Percentiles rank a stretch among this genome's conserved stretches.
Evolutionary conservation across 2,329 filamentous ascomycete genomes (phyloP).

Genomic region (Pyrenochaeta sp.): DNA sequence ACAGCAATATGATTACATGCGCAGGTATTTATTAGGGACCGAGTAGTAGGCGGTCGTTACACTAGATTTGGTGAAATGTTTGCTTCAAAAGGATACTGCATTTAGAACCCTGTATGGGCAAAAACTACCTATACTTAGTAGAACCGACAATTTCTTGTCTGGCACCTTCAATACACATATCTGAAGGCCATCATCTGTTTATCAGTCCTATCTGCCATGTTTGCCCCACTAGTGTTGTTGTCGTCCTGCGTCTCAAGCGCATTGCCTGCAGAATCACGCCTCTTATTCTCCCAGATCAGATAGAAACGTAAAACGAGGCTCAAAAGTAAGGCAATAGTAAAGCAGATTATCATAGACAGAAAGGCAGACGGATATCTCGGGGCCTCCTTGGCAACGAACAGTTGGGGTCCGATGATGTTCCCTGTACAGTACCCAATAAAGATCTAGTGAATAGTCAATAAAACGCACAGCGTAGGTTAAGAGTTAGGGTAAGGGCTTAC

Average conservation of each 20-base stretch:
- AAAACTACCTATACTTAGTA: no score
- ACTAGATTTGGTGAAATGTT: no score
- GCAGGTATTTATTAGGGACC: no score
- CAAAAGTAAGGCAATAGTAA: constrained; percentile 8
- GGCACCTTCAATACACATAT: constrained; percentile 22
- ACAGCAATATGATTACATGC: no score
- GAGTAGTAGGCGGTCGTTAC: no score
- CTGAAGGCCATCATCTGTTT: constrained; percentile 18
- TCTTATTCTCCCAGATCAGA: constrained; percentile 18
- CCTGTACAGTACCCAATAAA: not conserved
- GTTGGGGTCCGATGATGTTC: not conserved
- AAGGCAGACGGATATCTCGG: constrained; percentile 8
- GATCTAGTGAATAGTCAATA: no score
- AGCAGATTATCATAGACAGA: constrained; percentile 20
- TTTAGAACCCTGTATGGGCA: no score
- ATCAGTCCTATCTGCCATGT: constrained; percentile 18
- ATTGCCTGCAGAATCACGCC: constrained; percentile 12
- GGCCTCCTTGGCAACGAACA: not conserved
- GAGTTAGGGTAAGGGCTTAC: constrained; percentile 10
- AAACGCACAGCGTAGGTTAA: no score
- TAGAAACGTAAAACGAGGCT: constrained; percentile 17
- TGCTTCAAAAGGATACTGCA: no score
- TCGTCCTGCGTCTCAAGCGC: constrained; percentile 2
- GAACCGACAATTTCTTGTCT: no score
- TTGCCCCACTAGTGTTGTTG: constrained; percentile 4